phyloP scores from a whole-genome alignment of 768 basidiomycete genomes.

The Agaricus blazei region DNA sequence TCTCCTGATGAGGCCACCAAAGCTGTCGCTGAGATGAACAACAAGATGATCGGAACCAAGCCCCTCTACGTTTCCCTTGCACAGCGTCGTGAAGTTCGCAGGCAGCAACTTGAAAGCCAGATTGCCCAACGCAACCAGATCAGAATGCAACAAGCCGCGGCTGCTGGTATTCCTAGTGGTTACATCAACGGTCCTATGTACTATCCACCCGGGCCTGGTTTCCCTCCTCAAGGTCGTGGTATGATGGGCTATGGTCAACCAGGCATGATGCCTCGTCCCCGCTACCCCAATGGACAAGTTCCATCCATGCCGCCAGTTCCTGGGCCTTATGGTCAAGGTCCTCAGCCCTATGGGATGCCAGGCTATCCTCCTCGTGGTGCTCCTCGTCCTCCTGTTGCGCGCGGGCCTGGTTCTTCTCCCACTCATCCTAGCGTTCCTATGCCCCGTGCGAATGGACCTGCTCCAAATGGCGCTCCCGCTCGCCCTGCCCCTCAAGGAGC shows the following conservation, averaged over 20 bases:
- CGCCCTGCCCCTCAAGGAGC: constrained; percentile 46
- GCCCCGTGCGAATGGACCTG: constrained; percentile 62
- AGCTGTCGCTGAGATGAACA: constrained; percentile 99
- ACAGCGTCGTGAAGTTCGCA: constrained; percentile 95
- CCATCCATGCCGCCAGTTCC: constrained; percentile 70
- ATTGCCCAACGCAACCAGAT: constrained; percentile 98
- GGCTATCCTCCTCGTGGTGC: constrained; percentile 58
- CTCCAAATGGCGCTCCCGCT: constrained; percentile 46
- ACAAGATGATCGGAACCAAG: constrained; percentile 99
- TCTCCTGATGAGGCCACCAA: constrained; percentile 98
- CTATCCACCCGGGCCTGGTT: constrained; percentile 76
- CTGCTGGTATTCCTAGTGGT: constrained; percentile 75
- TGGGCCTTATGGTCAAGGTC: constrained; percentile 64
- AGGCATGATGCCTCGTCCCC: constrained; percentile 83
- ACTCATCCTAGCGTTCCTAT: constrained; percentile 56
- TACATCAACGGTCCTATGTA: constrained; percentile 86
- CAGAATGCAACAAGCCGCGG: constrained; percentile 92
- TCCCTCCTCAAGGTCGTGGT: constrained; percentile 78
- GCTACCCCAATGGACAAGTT: constrained; percentile 73
- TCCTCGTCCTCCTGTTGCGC: constrained; percentile 58
- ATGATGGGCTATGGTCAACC: constrained; percentile 83
- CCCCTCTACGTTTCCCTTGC: constrained; percentile 98
- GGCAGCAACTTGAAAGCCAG: constrained; percentile 98
- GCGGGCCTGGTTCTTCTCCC: constrained; percentile 69
- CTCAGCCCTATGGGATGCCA: constrained; percentile 68